phyloP scores from a whole-genome alignment of 345 rosid species.

The Physaria fendleri region DNA sequence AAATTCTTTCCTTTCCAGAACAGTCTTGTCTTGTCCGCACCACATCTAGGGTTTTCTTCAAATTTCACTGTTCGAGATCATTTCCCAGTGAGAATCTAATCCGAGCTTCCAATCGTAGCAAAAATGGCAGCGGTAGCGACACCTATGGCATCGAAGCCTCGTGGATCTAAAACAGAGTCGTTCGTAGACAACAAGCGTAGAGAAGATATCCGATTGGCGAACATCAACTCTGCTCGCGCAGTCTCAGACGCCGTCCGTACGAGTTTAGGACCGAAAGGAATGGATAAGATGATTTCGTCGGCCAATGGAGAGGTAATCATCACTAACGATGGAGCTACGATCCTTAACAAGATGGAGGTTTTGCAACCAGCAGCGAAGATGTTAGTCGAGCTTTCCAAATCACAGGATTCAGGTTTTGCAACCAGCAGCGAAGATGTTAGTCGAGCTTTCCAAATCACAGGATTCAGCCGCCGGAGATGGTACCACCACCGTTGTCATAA shows the following conservation, averaged over 20 bases:
- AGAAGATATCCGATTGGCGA: conserved; percentile 83
- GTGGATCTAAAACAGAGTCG: conserved; percentile 75
- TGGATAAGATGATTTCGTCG: conserved; percentile 98
- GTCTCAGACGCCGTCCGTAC: conserved; percentile 93
- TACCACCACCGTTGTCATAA: no score
- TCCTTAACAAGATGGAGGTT: conserved; percentile 93
- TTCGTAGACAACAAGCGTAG: conserved; percentile 95
- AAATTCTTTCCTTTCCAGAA: conserved; percentile 14
- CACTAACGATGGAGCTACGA: conserved; percentile 97
- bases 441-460: no score
- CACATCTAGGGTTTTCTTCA: conserved; percentile 16
- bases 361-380: conserved; percentile 97
- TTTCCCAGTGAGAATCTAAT: no score
- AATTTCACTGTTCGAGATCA: not conserved
- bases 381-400: conserved; percentile 93
- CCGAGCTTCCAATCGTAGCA: conserved; percentile 3
- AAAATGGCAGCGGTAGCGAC: conserved; percentile 33
- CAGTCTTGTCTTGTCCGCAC: not conserved
- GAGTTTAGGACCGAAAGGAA: conserved; percentile 92
- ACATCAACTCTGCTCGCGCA: conserved; percentile 71
- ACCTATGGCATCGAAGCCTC: conserved; percentile 45
- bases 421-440: no score
- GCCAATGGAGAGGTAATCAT: conserved; percentile 91
- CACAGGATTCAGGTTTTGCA: conserved; percentile 1
- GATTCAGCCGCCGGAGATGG: no score